Base-by-base conservation (phyloP, 176 grass and related monocot species). In the Cenchrus purpureus region DNA sequence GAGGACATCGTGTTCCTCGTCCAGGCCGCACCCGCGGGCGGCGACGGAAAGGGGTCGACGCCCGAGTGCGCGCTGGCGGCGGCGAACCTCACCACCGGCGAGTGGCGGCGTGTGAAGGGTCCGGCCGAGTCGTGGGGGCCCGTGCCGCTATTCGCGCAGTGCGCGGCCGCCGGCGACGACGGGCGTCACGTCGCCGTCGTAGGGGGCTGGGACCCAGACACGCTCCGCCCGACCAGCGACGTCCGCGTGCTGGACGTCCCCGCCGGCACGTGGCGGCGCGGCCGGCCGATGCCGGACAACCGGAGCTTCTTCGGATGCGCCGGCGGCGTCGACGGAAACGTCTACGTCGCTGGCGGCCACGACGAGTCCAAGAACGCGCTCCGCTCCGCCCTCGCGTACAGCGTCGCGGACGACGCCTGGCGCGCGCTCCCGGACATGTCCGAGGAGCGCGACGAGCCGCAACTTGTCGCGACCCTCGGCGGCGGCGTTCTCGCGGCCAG, bases 361-460 rank as follows among this genome's bases (percentile, higher is more conserved):
- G 89, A 92, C 73, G 79, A 34, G 45, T 52, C 55, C 59, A 94
- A 94, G 87, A 89, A 91, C 84, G 92, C 92, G 73, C 89, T 92
- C 32, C 80, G 83, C 22, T 82, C 87, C 49, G 87, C 87, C 13
- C 54, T 82, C 28, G 77, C 77, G 28, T 94, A 94, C 87, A 63
- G 63, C 78, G 87, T 77, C 44, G 58, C 72, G 5, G 31, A 52
- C 37, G 87, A 90, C 40, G 84, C 58, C 65, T 94, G 92, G 89
- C 70, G 73, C 62, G 77, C 83, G 65, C 71, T 91, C 72, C 87
- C 89, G 32, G 71, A 84, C 44, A 94, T 92, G 89, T 43, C 45
- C 34, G 87, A 94, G 78, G 92, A 94, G 84, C 83, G 92, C 46
- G 92, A 94, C 87, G 89, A 94, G 83, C 90, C 86, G 46, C 87